A percentile compares a stretch with the other conserved stretches of the same genome.
phyloP scores from a whole-genome alignment of 2,329 filamentous ascomycete genomes.

The Balansia obtecta region DNA sequence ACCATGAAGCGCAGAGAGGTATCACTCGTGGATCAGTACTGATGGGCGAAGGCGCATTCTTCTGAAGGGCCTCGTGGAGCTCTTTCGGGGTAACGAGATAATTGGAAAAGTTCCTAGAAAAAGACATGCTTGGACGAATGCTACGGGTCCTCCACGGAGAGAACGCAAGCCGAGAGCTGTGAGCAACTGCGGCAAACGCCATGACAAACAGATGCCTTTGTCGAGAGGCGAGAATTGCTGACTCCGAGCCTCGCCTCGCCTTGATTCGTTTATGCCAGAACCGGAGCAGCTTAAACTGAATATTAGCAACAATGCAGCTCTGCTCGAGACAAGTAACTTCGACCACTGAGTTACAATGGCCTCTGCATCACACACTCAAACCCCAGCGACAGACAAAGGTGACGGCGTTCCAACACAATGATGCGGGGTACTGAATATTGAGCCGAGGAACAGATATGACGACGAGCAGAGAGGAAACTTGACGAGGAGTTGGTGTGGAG shows the following conservation, averaged over 20 bases:
- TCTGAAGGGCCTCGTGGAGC: conserved; percentile 67
- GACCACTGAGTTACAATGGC: not conserved
- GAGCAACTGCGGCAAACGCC: conserved; percentile 30
- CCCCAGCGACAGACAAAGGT: too few relatives aligned
- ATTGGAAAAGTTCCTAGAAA: conserved; percentile 45
- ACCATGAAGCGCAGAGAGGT: conserved; percentile 89
- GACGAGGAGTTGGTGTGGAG: conserved; percentile 2
- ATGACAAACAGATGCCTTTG: conserved; percentile 18
- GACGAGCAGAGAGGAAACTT: conserved; percentile 2
- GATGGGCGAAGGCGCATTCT: conserved; percentile 67
- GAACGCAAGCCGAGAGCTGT: conserved; percentile 28
- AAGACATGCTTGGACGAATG: conserved; percentile 17
- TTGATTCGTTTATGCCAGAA: not conserved
- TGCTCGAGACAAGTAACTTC: not conserved
- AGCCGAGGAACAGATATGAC: not conserved
- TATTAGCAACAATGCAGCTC: not conserved
- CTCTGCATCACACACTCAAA: too few relatives aligned
- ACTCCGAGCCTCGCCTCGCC: not conserved
- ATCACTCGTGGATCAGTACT: conserved; percentile 75
- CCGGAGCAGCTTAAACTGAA: not conserved
- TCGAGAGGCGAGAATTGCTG: not conserved
- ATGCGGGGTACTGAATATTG: not conserved
- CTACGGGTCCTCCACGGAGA: conserved; percentile 23
- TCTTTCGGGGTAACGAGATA: conserved; percentile 82
- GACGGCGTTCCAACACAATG: not conserved